Conservation (phyloP, 352 stramenopile genomes). For the Halophytophthora polymorphica region DNA sequence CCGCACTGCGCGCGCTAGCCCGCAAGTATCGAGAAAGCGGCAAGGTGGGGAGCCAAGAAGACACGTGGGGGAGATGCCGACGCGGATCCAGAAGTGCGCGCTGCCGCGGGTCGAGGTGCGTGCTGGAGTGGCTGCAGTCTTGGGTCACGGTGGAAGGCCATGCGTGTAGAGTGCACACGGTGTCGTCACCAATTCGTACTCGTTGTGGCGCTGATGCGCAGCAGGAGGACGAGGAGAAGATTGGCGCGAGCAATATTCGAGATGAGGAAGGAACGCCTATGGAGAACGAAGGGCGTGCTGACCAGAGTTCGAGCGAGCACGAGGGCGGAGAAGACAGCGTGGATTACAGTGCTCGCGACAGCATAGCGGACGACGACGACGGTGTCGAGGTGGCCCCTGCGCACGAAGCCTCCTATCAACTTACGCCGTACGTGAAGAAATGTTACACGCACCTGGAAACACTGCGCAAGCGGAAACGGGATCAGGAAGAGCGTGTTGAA, state of each 20-base stretch:
- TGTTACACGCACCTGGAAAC: constrained; percentile 35
- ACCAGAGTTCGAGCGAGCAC: not conserved
- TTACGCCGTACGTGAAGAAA: constrained; percentile 42
- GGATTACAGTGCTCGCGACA: not conserved
- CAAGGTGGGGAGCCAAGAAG: constrained; percentile 1
- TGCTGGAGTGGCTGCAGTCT: not conserved
- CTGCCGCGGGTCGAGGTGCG: not conserved
- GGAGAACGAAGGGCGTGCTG: no score
- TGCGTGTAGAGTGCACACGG: no score
- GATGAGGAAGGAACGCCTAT: not conserved
- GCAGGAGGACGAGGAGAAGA: no score
- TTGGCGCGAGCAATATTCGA: not conserved
- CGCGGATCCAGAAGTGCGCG: constrained; percentile 1
- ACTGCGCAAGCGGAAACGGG: constrained; percentile 48
- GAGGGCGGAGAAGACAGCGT: not conserved
- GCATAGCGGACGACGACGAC: not conserved
- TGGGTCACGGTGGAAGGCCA: not conserved
- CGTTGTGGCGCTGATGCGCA: no score
- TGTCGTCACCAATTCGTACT: no score
- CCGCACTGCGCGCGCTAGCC: constrained; percentile 8
- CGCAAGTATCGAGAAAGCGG: constrained; percentile 20
- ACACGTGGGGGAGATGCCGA: not conserved
- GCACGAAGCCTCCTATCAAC: constrained; percentile 10
- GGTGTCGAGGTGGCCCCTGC: not conserved
- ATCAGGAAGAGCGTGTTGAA: constrained; percentile 55